Evolutionary conservation across 495 filamentous ascomycete genomes (phyloP).

Genomic region (Penicillium waksmanii): DNA sequence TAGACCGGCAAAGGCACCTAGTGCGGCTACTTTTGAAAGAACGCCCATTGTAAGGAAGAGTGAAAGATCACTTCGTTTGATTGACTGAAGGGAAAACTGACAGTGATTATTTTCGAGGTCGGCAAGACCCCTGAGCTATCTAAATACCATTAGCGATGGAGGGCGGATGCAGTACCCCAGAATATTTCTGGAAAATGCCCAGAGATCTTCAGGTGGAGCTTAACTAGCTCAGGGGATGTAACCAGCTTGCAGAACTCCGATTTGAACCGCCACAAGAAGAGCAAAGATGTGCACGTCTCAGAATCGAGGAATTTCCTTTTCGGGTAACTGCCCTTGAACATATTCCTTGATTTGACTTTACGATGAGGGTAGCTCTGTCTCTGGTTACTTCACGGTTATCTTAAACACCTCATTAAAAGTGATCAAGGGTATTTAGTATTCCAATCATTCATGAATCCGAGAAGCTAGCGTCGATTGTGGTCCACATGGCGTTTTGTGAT

Average conservation of each 20-base stretch:
- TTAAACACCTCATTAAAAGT: neutral
- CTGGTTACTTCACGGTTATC: neutral
- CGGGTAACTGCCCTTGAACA: conserved; percentile 3
- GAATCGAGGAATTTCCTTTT: conserved; percentile 9
- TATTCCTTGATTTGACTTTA: neutral
- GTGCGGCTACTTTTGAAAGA: conserved; percentile 9
- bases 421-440: neutral
- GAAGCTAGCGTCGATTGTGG: neutral
- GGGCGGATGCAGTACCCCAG: neutral
- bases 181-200: no score
- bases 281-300: conserved; percentile 1
- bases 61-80: neutral
- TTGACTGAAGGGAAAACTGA: no score
- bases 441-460: neutral
- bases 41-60: conserved; percentile 5
- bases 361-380: neutral
- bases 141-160: conserved; percentile 1
- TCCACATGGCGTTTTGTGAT: neutral
- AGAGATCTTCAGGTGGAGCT: no score
- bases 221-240: neutral
- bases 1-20: conserved; percentile 17
- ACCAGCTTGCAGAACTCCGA: neutral
- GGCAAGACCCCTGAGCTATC: neutral
- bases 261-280: neutral
- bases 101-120: no score